A percentile compares a stretch with the other conserved stretches of the same genome.
These are phyloP conservation scores for Nowakowskiella sp. DNA, from an alignment of 192 early-diverging fungal species.

Conservation along the genomic window DNA sequence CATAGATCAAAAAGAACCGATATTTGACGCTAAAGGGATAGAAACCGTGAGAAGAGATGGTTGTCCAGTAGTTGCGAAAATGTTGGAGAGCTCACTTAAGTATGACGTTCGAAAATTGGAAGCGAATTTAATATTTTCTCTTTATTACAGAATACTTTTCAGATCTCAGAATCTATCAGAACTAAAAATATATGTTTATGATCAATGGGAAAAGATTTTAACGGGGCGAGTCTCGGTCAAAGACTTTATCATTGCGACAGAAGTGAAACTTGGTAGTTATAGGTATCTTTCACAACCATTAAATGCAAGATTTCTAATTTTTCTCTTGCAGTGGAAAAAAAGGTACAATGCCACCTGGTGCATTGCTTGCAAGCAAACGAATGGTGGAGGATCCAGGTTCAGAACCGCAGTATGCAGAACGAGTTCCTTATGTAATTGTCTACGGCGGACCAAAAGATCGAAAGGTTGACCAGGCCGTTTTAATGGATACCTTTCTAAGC, in stretches of 20 bases:
- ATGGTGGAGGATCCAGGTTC: conserved; percentile 64
- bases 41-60: conserved; percentile 90
- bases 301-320: background rate
- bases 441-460: conserved; percentile 55
- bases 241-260: conserved; percentile 87
- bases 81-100: conserved; percentile 67
- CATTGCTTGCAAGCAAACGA: conserved; percentile 52
- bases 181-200: conserved; percentile 65
- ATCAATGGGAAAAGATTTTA: conserved; percentile 67
- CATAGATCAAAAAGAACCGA: conserved; percentile 51
- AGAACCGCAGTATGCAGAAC: conserved; percentile 79
- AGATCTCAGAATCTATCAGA: conserved; percentile 67
- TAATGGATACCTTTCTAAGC: conserved; percentile 51
- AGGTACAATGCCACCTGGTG: conserved; percentile 62
- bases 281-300: conserved; percentile 23
- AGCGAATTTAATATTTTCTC: conserved; percentile 6
- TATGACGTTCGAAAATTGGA: conserved; percentile 21
- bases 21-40: conserved; percentile 92
- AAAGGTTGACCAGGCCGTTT: conserved; percentile 64
- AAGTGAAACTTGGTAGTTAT: conserved; percentile 73
- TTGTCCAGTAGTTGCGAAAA: conserved; percentile 67
- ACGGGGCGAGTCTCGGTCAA: conserved; percentile 52
- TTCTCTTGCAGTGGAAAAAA: conserved; percentile 16
- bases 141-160: conserved; percentile 59
- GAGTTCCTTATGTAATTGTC: conserved; percentile 83